A percentile compares a stretch with the other conserved stretches of the same genome.
Evolutionary conservation across 352 stramenopile species (phyloP).

Genomic region (Nothophytophthora sp.): DNA sequence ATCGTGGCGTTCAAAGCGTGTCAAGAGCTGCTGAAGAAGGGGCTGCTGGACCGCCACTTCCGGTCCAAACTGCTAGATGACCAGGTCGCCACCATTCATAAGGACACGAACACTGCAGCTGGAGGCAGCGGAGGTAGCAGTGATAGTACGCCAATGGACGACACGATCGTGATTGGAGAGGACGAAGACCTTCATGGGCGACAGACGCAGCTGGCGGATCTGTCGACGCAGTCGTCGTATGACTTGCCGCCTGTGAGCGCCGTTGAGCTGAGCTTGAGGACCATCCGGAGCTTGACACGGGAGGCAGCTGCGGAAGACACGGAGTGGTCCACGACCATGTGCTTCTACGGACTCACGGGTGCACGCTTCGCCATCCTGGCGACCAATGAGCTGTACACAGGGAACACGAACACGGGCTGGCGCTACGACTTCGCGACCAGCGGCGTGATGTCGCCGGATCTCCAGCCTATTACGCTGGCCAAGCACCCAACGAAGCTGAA

Average conservation of each 20-base stretch:
- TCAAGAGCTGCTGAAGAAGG: slow-evolving; percentile 69
- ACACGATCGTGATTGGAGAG: slow-evolving; percentile 41
- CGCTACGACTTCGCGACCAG: slow-evolving; percentile 83
- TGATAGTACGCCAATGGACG: slow-evolving; percentile 13
- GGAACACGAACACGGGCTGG: slow-evolving; percentile 80
- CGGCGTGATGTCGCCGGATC: slow-evolving; percentile 63
- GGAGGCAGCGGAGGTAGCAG: not conserved
- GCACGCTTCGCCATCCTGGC: slow-evolving; percentile 74
- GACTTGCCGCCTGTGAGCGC: slow-evolving; percentile 83
- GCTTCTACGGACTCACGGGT: slow-evolving; percentile 74
- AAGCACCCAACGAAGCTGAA: slow-evolving; percentile 42
- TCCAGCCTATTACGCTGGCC: slow-evolving; percentile 64
- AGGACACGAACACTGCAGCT: slow-evolving; percentile 18
- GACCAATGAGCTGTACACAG: slow-evolving; percentile 79
- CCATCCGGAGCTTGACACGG: slow-evolving; percentile 56
- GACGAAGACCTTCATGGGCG: slow-evolving; percentile 16
- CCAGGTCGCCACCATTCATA: slow-evolving; percentile 36
- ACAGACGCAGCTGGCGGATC: slow-evolving; percentile 46
- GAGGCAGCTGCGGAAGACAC: slow-evolving; percentile 30
- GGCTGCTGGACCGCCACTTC: slow-evolving; percentile 71
- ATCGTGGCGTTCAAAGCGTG: slow-evolving; percentile 86
- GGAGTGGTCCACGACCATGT: slow-evolving; percentile 62
- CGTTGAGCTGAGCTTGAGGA: slow-evolving; percentile 59
- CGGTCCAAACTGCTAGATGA: slow-evolving; percentile 70
- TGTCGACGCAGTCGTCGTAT: slow-evolving; percentile 84